Percentiles rank a stretch among this genome's conserved stretches.
phyloP scores from a whole-genome alignment of 2,329 filamentous ascomycete genomes.

The Hypoxylon sp. region DNA sequence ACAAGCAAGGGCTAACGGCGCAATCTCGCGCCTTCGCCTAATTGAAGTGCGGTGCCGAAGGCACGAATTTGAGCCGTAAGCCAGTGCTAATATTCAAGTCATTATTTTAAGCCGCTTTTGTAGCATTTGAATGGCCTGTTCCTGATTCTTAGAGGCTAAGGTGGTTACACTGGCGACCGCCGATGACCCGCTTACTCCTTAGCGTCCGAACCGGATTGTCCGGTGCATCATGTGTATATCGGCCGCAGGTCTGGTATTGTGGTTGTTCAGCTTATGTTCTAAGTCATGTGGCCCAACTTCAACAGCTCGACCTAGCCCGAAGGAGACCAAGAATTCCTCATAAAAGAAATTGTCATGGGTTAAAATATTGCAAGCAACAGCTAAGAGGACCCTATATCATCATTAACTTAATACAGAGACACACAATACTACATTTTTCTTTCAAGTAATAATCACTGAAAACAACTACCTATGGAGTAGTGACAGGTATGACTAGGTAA shows the following conservation, averaged over 20 bases:
- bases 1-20: not conserved
- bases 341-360: no score
- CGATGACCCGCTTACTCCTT: not conserved
- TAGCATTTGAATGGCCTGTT: not conserved
- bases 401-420: no score
- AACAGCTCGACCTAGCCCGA: no score
- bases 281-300: no score
- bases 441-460: no score
- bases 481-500: no score
- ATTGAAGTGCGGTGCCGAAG: not conserved
- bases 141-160: not conserved
- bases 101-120: not conserved
- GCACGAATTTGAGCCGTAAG: not conserved
- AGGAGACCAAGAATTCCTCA: no score
- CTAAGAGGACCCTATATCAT: no score
- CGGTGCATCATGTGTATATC: not conserved
- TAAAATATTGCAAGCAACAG: no score
- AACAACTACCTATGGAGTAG: no score
- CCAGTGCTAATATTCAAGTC: not conserved
- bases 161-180: conserved; percentile 1
- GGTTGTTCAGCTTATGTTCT: not conserved
- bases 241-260: not conserved
- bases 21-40: not conserved
- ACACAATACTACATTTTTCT: no score
- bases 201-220: not conserved